Evolutionary conservation across 805 yeast genomes (phyloP).

Genomic region (Nakazawaea peltata): DNA sequence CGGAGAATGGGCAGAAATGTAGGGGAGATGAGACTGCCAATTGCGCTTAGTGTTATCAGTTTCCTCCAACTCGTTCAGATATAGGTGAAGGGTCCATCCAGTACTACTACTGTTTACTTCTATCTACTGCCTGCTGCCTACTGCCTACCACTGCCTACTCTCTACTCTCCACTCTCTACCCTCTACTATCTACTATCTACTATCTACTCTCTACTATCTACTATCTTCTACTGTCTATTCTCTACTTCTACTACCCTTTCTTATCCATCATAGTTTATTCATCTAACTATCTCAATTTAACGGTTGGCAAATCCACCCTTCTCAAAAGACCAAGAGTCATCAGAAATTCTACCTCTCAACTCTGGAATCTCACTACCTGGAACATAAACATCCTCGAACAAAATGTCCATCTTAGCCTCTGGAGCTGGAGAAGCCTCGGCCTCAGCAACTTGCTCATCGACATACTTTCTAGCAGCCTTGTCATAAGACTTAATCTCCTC

Average conservation of each 20-base stretch:
- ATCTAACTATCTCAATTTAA: neutral
- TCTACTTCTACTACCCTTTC: neutral
- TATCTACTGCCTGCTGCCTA: too few relatives aligned
- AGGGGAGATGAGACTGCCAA: too few relatives aligned
- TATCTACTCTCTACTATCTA: neutral
- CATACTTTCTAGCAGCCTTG: constrained; percentile 92
- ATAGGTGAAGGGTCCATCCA: too few relatives aligned
- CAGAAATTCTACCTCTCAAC: constrained; percentile 94
- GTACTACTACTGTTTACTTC: too few relatives aligned
- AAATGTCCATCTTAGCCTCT: constrained; percentile 87
- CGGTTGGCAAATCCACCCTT: constrained; percentile 30
- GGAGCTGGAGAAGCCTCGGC: constrained; percentile 96
- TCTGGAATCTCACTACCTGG: constrained; percentile 89
- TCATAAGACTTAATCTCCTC: constrained; percentile 91
- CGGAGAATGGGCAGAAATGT: too few relatives aligned
- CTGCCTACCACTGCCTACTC: too few relatives aligned
- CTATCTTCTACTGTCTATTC: neutral
- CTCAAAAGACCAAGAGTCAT: constrained; percentile 71
- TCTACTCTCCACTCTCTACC: too few relatives aligned
- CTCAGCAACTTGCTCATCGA: constrained; percentile 87
- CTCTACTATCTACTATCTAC: neutral
- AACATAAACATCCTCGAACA: constrained; percentile 94
- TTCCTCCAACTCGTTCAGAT: too few relatives aligned
- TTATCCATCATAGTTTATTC: neutral
- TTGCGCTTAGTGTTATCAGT: too few relatives aligned